Evolutionary conservation across 352 stramenopile genomes (phyloP).

Genomic region (Pythium aquatile): DNA sequence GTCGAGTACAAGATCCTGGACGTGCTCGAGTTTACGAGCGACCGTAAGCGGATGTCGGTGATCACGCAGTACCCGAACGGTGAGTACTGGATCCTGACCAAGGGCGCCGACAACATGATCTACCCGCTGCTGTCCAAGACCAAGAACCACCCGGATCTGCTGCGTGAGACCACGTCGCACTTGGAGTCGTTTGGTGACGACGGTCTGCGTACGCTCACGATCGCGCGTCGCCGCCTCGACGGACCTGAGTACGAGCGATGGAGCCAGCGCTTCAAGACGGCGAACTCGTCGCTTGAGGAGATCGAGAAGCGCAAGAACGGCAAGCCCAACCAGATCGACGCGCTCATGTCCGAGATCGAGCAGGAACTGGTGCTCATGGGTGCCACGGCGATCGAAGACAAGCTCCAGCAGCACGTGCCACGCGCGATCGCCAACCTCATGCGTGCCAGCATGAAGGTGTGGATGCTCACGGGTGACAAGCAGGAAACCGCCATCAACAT

Average conservation of each 20-base stretch:
- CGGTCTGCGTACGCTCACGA: conserved; percentile 82
- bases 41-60: conserved; percentile 80
- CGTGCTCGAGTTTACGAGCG: conserved; percentile 95
- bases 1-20: conserved; percentile 87
- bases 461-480: conserved; percentile 95
- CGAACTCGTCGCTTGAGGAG: conserved; percentile 68
- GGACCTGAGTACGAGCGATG: conserved; percentile 63
- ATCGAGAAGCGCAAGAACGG: conserved; percentile 80
- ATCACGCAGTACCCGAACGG: conserved; percentile 70
- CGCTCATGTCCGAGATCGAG: conserved; percentile 78
- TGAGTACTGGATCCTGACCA: conserved; percentile 71
- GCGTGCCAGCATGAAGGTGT: conserved; percentile 88
- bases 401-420: conserved; percentile 90
- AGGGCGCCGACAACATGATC: conserved; percentile 94
- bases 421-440: conserved; percentile 85
- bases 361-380: conserved; percentile 79
- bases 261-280: conserved; percentile 59
- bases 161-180: conserved; percentile 61
- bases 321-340: conserved; percentile 64
- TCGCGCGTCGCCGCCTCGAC: conserved; percentile 57
- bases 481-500: conserved; percentile 95
- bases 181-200: conserved; percentile 81
- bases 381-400: conserved; percentile 93
- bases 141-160: conserved; percentile 52
- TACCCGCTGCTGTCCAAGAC: conserved; percentile 70